A percentile compares a stretch with the other conserved stretches of the same genome.
These are phyloP conservation scores for Alternaria gansuensis DNA, from an alignment of 2,329 filamentous ascomycete genomes.

Conservation along the genomic window DNA sequence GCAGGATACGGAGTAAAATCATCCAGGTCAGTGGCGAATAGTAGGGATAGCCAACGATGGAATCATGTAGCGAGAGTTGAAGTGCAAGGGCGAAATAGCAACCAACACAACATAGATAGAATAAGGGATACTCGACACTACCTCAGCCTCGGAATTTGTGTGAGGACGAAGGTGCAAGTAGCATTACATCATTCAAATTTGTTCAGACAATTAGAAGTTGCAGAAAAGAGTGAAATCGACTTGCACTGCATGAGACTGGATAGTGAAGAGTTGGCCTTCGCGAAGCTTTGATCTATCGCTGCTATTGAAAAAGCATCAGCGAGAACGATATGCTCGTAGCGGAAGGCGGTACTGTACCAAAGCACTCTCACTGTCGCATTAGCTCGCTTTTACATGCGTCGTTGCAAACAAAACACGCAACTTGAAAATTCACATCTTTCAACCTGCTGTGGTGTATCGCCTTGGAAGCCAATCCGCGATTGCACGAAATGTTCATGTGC, in stretches of 20 bases:
- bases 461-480: neutral
- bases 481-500: neutral
- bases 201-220: too few relatives aligned
- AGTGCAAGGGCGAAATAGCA: neutral
- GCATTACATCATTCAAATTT: too few relatives aligned
- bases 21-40: neutral
- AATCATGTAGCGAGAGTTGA: neutral
- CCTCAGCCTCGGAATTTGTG: neutral
- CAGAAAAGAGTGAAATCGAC: neutral
- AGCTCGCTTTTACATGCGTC: neutral
- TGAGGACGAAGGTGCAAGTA: too few relatives aligned
- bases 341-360: neutral
- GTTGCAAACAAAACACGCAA: neutral
- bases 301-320: neutral
- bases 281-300: too few relatives aligned
- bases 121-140: neutral
- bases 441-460: neutral
- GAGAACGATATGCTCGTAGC: neutral
- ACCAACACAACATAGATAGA: neutral
- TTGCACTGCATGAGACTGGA: neutral
- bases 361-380: neutral
- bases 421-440: neutral
- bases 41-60: fast-evolving
- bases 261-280: too few relatives aligned
- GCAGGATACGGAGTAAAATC: neutral